phyloP scores from a whole-genome alignment of 495 filamentous ascomycete species.

The Penicillium canariense region DNA sequence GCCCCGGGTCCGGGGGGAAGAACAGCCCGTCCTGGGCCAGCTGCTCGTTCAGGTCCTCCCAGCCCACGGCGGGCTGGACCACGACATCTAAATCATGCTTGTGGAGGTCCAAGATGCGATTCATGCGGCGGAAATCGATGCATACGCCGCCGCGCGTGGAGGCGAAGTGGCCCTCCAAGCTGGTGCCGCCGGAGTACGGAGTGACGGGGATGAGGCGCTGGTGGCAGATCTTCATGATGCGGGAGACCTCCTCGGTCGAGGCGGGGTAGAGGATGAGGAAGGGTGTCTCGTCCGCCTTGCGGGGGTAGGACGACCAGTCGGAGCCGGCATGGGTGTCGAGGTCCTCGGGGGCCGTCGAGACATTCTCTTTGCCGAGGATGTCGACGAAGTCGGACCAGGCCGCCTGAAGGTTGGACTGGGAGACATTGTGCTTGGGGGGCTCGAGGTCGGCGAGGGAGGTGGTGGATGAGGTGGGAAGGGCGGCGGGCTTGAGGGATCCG shows the following conservation, averaged over 20 bases:
- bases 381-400: slow-evolving; percentile 89
- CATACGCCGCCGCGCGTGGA: slow-evolving; percentile 61
- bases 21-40: slow-evolving; percentile 56
- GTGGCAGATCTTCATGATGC: slow-evolving; percentile 64
- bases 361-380: slow-evolving; percentile 80
- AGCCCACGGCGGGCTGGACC: slow-evolving; percentile 65
- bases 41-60: slow-evolving; percentile 60
- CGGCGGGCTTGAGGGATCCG: slow-evolving; percentile 59
- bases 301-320: slow-evolving; percentile 82
- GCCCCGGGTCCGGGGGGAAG: slow-evolving; percentile 66
- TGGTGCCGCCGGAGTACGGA: slow-evolving; percentile 62
- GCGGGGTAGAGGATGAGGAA: slow-evolving; percentile 52
- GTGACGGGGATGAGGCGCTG: slow-evolving; percentile 60
- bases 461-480: slow-evolving; percentile 69
- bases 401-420: slow-evolving; percentile 76
- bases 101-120: slow-evolving; percentile 55
- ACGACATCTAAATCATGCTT: slow-evolving; percentile 61
- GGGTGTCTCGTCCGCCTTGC: slow-evolving; percentile 44
- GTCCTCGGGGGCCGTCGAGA: slow-evolving; percentile 70
- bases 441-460: slow-evolving; percentile 58
- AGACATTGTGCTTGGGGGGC: slow-evolving; percentile 66
- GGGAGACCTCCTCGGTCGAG: slow-evolving; percentile 54
- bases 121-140: slow-evolving; percentile 64
- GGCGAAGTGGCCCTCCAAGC: slow-evolving; percentile 62
- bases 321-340: slow-evolving; percentile 72